Conservation (phyloP, 2,329 filamentous ascomycete genomes). For the Colletotrichum musae region DNA sequence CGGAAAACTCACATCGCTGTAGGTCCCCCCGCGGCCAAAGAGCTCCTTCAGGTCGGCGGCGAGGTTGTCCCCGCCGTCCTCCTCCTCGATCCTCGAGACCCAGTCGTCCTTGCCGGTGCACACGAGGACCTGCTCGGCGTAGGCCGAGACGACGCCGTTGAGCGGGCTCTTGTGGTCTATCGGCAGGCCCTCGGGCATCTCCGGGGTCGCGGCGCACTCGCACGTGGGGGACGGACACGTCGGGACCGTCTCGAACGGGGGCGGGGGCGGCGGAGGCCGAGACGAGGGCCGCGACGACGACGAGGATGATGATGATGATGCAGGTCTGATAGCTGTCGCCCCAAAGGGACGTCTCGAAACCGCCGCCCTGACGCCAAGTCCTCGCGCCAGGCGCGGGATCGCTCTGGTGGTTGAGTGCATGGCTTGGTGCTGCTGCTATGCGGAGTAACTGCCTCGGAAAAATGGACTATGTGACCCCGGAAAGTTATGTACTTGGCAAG, state of each 20-base stretch:
- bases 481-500: neutral
- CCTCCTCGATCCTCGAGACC: constrained; percentile 87
- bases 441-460: neutral
- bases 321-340: neutral
- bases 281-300: constrained; percentile 6
- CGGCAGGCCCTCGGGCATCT: constrained; percentile 75
- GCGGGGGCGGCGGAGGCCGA: constrained; percentile 19
- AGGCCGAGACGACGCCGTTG: constrained; percentile 82
- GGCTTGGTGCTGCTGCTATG: neutral
- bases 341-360: neutral
- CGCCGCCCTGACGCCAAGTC: neutral
- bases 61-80: constrained; percentile 76
- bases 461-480: neutral
- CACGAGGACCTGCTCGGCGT: constrained; percentile 86
- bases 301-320: neutral
- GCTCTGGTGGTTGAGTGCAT: constrained; percentile 14
- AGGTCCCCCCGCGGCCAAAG: constrained; percentile 75
- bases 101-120: constrained; percentile 87
- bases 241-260: constrained; percentile 60
- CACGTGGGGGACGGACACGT: constrained; percentile 84
- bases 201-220: constrained; percentile 76
- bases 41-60: constrained; percentile 80
- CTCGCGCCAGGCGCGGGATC: constrained; percentile 20
- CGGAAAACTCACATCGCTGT: constrained; percentile 71
- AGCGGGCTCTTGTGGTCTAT: constrained; percentile 81